These are phyloP conservation scores for Aspergillus eucalypticola DNA, from an alignment of 2,329 filamentous ascomycete genomes.

Conservation along the genomic window DNA sequence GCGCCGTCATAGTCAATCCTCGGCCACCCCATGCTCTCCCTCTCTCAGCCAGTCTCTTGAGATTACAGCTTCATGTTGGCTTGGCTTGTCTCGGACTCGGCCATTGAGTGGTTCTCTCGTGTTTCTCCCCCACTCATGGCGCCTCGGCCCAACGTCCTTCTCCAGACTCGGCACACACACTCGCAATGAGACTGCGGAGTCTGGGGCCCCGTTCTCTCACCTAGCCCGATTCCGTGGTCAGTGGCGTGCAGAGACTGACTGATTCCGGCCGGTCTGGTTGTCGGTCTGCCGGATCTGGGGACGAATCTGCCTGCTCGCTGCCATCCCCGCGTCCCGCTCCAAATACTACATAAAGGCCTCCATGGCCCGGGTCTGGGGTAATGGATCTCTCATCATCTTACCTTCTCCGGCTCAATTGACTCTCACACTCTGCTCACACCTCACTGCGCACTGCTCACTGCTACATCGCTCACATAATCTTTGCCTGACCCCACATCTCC, in stretches of 20 bases:
- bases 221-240: not conserved
- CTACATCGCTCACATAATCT: not conserved
- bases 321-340: not conserved
- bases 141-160: not conserved
- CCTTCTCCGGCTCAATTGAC: not conserved
- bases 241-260: slow-evolving; percentile 8
- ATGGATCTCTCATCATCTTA: slow-evolving; percentile 4
- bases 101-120: not conserved
- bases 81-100: not conserved
- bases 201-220: not conserved
- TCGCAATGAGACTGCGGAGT: not conserved
- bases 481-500: not conserved
- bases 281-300: slow-evolving; percentile 11
- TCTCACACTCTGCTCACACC: not conserved
- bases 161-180: not conserved
- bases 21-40: not conserved
- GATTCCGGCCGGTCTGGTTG: slow-evolving; percentile 13
- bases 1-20: not conserved
- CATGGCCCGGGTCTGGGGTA: not conserved
- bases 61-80: not conserved
- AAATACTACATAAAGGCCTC: slow-evolving; percentile 12
- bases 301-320: slow-evolving; percentile 6
- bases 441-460: not conserved
- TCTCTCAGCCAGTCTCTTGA: not conserved
- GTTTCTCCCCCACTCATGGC: not conserved